Evolutionary conservation across 495 filamentous ascomycete species (phyloP), one percentile per base, ranked within the genome.

Genomic region (Sabuloglossum arenarium): DNA sequence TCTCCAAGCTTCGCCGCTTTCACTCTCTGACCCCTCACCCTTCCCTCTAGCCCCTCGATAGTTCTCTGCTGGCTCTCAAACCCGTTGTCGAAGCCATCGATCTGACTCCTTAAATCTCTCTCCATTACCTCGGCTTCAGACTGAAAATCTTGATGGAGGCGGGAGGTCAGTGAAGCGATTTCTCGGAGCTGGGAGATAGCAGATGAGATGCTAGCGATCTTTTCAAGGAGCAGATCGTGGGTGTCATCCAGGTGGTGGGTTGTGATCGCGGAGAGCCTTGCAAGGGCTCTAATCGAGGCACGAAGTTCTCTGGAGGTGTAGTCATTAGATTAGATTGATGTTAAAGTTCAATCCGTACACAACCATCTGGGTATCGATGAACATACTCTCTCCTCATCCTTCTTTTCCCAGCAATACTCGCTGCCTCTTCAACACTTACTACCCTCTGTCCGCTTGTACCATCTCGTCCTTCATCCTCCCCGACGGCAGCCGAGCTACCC

Each of bases 181-280:
- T 85, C 77, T 58, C 84, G 79, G 21, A 96, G 75, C 3, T 73
- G 77, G 1, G 69, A 59, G 24, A 94, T 77, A 1, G 81, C 86
- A 53, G 74, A 71, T 53, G 82, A 79, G 31, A 96, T 70, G 0
- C 78, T 67, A 45, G 77, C 74, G 30, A 90, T 72, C 58, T 84
- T 90, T 63, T 90, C 83, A 16, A 91, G 72, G 5, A 96, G 73
- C 3, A 82, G 80, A 62, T 89, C 88, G 69, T 94, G 94, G 0
- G 83, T 88, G 61, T 84, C 82, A 63, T 94, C 86, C n/a, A 96
- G 75, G 46, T 77, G 77, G 59, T 78, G 76, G 21, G 81, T 91
- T 3, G 79, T 79, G 34, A 75, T 74, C 43, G 66, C 71, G 9
- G 73, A 72, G 57, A 72, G 70, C 11, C 61, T 62, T 25, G 68